These are phyloP conservation scores for Trichoderma sp. DNA, from an alignment of 2,329 filamentous ascomycete species.

Conservation along the genomic window DNA sequence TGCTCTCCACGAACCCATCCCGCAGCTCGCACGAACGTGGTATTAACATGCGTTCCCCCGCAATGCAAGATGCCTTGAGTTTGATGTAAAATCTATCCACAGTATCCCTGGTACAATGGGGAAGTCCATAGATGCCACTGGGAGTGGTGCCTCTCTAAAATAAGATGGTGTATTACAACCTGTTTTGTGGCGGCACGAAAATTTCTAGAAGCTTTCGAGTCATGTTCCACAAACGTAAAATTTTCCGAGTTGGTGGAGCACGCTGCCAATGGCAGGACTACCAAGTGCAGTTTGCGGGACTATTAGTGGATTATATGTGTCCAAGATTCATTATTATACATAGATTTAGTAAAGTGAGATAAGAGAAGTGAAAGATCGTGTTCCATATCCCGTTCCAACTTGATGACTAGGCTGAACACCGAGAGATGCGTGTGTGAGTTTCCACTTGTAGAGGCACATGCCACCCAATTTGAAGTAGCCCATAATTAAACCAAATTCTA, in stretches of 20 bases:
- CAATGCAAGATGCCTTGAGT: neutral
- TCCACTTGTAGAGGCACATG: neutral
- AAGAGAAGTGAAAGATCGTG: neutral
- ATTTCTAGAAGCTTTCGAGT: slow-evolving; percentile 21
- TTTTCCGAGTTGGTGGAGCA: slow-evolving; percentile 15
- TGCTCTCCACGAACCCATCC: neutral
- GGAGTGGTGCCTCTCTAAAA: neutral
- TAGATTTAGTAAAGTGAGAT: neutral
- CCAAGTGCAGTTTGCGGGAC: neutral
- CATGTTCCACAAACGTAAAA: slow-evolving; percentile 18
- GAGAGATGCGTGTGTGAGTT: neutral
- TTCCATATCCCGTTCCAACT: neutral
- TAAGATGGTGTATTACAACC: neutral
- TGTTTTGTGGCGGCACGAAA: slow-evolving; percentile 10
- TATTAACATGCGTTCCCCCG: neutral
- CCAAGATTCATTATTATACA: neutral
- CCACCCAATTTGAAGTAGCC: neutral
- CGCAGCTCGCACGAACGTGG: neutral
- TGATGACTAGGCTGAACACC: neutral
- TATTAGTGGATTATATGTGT: neutral
- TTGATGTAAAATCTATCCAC: slow-evolving; percentile 5
- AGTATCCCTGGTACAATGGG: neutral
- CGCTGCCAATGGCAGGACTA: neutral
- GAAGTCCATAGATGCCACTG: neutral
- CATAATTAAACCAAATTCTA: neutral